Conservation (phyloP, 768 basidiomycete species). For the Tubosaeta sp. region DNA sequence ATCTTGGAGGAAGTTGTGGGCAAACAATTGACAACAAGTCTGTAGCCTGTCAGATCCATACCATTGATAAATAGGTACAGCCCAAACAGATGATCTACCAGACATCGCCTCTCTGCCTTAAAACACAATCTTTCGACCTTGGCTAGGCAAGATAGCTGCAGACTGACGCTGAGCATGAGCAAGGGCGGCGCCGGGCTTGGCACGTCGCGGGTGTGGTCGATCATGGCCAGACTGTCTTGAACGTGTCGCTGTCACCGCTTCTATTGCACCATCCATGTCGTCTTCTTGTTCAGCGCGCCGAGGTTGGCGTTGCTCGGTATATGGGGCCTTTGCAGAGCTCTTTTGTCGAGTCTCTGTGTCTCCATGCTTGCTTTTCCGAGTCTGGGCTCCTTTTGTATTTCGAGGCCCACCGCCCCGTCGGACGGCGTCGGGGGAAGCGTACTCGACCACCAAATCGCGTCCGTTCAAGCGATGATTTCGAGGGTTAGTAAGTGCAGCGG, state of each 20-base stretch:
- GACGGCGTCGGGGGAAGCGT: slow-evolving; percentile 85
- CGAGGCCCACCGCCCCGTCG: slow-evolving; percentile 60
- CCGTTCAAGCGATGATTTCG: slow-evolving; percentile 84
- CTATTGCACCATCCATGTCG: slow-evolving; percentile 1
- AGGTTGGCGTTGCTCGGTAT: slow-evolving; percentile 4
- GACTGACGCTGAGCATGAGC: slow-evolving; percentile 74
- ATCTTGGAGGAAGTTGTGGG: neutral
- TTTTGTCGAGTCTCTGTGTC: slow-evolving; percentile 8
- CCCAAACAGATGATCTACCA: neutral
- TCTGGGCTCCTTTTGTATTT: slow-evolving; percentile 21
- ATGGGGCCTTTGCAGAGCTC: neutral
- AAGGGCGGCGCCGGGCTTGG: slow-evolving; percentile 76
- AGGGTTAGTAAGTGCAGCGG: slow-evolving; percentile 73
- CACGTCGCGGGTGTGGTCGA: slow-evolving; percentile 34
- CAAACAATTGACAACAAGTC: neutral
- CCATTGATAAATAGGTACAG: neutral
- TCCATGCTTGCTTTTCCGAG: slow-evolving; percentile 7
- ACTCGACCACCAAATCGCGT: slow-evolving; percentile 82
- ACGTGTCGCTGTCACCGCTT: neutral
- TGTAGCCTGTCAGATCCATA: neutral
- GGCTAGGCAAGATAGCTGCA: slow-evolving; percentile 60
- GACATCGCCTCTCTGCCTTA: slow-evolving; percentile 24
- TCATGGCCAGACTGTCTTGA: slow-evolving; percentile 9
- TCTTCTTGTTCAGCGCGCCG: slow-evolving; percentile 5
- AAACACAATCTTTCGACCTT: slow-evolving; percentile 73